Evolutionary conservation across 345 rosid genomes (phyloP).

Genomic region (Aquilaria malaccensis): DNA sequence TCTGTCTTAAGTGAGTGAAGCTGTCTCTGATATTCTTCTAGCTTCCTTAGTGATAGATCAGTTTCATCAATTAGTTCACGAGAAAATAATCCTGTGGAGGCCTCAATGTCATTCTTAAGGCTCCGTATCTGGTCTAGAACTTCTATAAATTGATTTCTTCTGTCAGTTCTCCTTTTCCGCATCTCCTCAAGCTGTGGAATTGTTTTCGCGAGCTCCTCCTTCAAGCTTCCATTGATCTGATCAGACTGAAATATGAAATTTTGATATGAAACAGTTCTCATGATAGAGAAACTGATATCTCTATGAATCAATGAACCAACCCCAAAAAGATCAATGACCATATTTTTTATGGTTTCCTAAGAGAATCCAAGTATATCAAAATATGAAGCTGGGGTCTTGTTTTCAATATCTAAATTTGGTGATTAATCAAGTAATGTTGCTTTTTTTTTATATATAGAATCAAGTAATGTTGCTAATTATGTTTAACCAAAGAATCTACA

Average conservation of each 20-base stretch:
- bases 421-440: too few species aligned
- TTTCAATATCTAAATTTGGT: too few species aligned
- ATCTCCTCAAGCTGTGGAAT: conserved; percentile 81
- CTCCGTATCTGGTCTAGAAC: conserved; percentile 43
- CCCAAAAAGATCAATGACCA: neutral
- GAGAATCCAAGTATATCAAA: too few species aligned
- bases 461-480: too few species aligned
- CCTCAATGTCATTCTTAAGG: conserved; percentile 49
- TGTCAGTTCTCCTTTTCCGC: conserved; percentile 58
- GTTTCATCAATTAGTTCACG: conserved; percentile 41
- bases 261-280: conserved; percentile 4
- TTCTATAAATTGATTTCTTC: conserved; percentile 63
- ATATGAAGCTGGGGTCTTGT: too few species aligned
- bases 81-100: conserved; percentile 24
- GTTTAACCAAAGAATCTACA: too few species aligned
- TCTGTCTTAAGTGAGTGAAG: conserved; percentile 55
- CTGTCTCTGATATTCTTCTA: conserved; percentile 53
- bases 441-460: too few species aligned
- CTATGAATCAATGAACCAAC: neutral
- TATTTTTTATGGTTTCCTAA: too few species aligned
- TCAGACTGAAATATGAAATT: conserved; percentile 41
- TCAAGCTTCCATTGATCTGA: conserved; percentile 61
- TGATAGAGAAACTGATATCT: neutral
- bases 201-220: conserved; percentile 57
- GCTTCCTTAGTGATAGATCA: conserved; percentile 63